Evolutionary conservation across 768 basidiomycete species (phyloP), one percentile per base, ranked within the genome.

Genomic region (Pulveroboletus sp.): DNA sequence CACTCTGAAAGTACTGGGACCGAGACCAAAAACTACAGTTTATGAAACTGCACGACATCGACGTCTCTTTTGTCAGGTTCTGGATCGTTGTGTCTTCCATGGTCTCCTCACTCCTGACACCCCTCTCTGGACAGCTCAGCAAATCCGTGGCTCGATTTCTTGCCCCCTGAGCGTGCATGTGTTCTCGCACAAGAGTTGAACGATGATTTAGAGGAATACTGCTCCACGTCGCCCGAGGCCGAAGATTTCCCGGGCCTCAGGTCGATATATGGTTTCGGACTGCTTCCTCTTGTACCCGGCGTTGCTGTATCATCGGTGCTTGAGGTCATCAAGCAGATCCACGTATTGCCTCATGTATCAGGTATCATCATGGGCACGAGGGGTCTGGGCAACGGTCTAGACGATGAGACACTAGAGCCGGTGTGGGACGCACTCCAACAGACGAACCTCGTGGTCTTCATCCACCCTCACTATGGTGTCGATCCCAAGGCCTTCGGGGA

Each of bases 111-210:
- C 40, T 51, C 37, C 55, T 64, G 47, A 69, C 54, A 18, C 21
- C 31, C 32, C 8, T 42, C 50, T 38, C 31, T 32, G 47, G 44
- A 39, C 57, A 90, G 89, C 64, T 80, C 87, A 24, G 91, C 91
- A 26, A 93, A 94, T 61, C 92, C 91, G 8, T 94, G 91, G 91
- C 79, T 93, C 32, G 92, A 94, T 66, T 93, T 93, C 62, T 76
- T 94, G 21, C 66, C 84, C 5, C 78, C 86, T 9, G 61, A 78
- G 24, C 78, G 84, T 38, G 92, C 91, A 8, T 73, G 77, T 43
- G 61, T 64, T 11, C 76, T 93, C 15, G 89, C 90, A 0, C 67
- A 64, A n/a, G 77, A 84, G 43, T 73, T 93, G 39, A 94, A 93
- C 63, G 63, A 73, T 31, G 87, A 92, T 60, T 75, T 93, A 8